A percentile compares a stretch with the other conserved stretches of the same genome.
Conservation (phyloP, 2,329 filamentous ascomycete genomes). For the Hypoxylon sp. region DNA sequence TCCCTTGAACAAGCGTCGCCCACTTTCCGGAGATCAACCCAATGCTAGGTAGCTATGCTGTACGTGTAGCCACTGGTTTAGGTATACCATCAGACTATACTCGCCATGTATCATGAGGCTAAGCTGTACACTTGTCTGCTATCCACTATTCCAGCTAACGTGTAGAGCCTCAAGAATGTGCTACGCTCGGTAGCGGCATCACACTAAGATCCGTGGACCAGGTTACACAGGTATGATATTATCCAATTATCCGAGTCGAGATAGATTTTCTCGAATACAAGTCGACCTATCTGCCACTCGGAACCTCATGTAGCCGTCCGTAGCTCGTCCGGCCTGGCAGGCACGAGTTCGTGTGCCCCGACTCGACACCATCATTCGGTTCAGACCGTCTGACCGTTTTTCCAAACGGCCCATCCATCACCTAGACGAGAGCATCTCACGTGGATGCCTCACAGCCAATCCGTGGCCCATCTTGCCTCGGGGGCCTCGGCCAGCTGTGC, state of each 20-base stretch:
- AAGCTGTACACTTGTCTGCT: conserved; percentile 1
- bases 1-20: neutral
- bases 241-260: neutral
- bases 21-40: neutral
- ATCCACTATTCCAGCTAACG: neutral
- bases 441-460: conserved; percentile 23
- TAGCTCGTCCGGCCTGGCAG: conserved; percentile 5
- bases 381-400: neutral
- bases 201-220: neutral
- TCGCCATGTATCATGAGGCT: neutral
- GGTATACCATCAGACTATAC: neutral
- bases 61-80: too few relatives aligned
- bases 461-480: conserved; percentile 15
- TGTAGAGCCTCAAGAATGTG: conserved; percentile 1
- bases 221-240: neutral
- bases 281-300: neutral
- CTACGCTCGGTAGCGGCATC: neutral
- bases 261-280: neutral
- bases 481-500: conserved; percentile 6
- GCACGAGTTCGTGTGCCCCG: conserved; percentile 2
- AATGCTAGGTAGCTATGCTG: too few relatives aligned
- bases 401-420: neutral
- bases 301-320: conserved; percentile 8
- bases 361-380: neutral
- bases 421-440: conserved; percentile 16